Base-by-base conservation (phyloP, 2,329 filamentous ascomycete genomes). In the Purpureocillium takamizusanense region DNA sequence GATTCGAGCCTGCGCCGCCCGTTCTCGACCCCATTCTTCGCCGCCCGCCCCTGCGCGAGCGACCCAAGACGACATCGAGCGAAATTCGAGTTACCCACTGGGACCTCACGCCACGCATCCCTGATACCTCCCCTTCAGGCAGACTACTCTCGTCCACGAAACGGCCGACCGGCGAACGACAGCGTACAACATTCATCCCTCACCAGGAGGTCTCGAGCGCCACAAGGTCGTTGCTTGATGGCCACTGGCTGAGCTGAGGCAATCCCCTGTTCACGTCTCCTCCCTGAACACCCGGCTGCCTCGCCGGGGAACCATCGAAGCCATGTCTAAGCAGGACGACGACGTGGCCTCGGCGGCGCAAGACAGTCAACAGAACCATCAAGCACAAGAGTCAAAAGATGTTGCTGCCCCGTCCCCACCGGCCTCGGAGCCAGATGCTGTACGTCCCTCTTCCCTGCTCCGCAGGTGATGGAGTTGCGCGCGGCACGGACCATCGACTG, bases 311-410 rank as follows among this genome's bases (percentile, higher is more conserved):
- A 33, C 33, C 35, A 43, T 34, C 33, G 30, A 47, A 46, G 48
- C 41, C 49, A 63, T 63, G 60, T 53, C 58, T 46, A 57, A 60
- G 47, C 50, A 47, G 38, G 54, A 55, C 40, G 49, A 54, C 41
- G 53, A 58, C 36, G 45, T 42, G 42, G 48, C 48, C 38, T 53
- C 52, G 32, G 45, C 49, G 37, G 47, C 47, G 42, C 37, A 42
- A 36, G 41, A 38, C 5, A n/a, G 15, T 13, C 29, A 30, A 35
- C 42, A 38, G 6, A 12, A 21, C 25, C 33, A 30, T 14, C 51
- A 48, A 31, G 41, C 45, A 25, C 42, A 49, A 28, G 47, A 46
- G 31, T 50, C 47, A 42, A 55, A 51, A 44, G 51, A 25, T 10
- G 21, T 10, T 10, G 21, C 21, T 10, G 21, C 51, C 40, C 51